Conservation (phyloP, 108 stramenopile species). For the Pseudonitzschia multiseries region DNA sequence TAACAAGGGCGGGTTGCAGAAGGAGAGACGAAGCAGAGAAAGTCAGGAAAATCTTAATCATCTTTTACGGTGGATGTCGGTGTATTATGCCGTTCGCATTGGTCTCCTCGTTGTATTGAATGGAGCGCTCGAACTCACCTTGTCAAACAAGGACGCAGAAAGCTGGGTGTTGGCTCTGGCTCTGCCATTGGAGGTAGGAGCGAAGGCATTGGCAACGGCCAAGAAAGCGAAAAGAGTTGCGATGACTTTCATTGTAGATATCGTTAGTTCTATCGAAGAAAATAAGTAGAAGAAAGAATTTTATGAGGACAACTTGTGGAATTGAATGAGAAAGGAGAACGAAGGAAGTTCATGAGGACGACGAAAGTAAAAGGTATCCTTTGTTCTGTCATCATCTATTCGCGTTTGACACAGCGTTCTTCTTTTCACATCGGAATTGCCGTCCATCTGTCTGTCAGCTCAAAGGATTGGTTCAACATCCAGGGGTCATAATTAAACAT, state of each 20-base stretch:
- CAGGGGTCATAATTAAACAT: too few species aligned
- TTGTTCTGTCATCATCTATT: not conserved
- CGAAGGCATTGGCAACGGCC: conserved; percentile 76
- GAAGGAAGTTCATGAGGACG: not conserved
- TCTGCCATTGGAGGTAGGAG: conserved; percentile 46
- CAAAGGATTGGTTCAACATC: too few species aligned
- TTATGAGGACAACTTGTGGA: not conserved
- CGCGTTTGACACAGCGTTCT: too few species aligned
- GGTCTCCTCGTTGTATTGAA: not conserved
- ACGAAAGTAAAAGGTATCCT: not conserved
- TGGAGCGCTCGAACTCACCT: conserved; percentile 20
- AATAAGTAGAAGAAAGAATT: conserved; percentile 4
- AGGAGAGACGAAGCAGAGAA: not conserved
- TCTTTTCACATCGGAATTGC: too few species aligned
- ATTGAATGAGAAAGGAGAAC: too few species aligned
- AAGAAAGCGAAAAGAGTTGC: conserved; percentile 67
- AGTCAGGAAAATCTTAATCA: not conserved
- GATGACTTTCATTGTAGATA: conserved; percentile 61
- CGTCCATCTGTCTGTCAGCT: too few species aligned
- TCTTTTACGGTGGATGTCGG: too few species aligned
- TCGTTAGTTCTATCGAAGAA: not conserved
- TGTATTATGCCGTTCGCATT: too few species aligned
- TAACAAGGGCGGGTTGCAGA: not conserved
- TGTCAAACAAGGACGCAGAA: conserved; percentile 34
- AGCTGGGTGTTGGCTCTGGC: conserved; percentile 25